These are phyloP conservation scores for Aplosporella prunicola DNA, from an alignment of 2,329 filamentous ascomycete species.

Conservation along the genomic window DNA sequence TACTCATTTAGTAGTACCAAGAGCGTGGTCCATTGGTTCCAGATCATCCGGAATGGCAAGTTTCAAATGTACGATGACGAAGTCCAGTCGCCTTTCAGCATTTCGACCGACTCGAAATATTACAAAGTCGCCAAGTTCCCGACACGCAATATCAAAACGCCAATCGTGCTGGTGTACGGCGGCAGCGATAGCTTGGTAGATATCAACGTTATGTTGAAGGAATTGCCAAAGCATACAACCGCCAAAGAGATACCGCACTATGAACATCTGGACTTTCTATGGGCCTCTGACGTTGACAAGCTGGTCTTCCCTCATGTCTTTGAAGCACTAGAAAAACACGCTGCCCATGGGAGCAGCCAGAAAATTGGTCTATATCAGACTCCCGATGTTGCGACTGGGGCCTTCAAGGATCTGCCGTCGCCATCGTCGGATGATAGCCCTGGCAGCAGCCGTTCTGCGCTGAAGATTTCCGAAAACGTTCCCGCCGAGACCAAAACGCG, in stretches of 20 bases:
- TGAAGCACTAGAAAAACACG: slow-evolving; percentile 67
- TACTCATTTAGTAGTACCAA: slow-evolving; percentile 97
- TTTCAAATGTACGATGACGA: slow-evolving; percentile 99
- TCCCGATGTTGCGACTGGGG: slow-evolving; percentile 6
- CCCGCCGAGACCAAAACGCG: neutral
- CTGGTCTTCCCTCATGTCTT: slow-evolving; percentile 89
- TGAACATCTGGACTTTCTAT: slow-evolving; percentile 94
- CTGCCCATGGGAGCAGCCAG: slow-evolving; percentile 14
- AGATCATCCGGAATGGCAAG: slow-evolving; percentile 90
- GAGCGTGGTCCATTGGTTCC: slow-evolving; percentile 97
- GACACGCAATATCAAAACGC: slow-evolving; percentile 93
- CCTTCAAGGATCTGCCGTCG: slow-evolving; percentile 2
- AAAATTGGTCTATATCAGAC: slow-evolving; percentile 3
- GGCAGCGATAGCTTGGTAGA: slow-evolving; percentile 90
- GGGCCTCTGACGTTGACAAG: slow-evolving; percentile 74
- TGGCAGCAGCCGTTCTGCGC: slow-evolving; percentile 4
- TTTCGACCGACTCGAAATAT: slow-evolving; percentile 67
- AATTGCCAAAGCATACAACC: slow-evolving; percentile 74
- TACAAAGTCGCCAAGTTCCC: slow-evolving; percentile 96
- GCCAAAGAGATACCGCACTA: slow-evolving; percentile 85
- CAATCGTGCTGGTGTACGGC: slow-evolving; percentile 86
- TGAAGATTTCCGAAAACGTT: slow-evolving; percentile 11
- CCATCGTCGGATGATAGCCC: slow-evolving; percentile 4
- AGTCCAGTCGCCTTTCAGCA: slow-evolving; percentile 63
- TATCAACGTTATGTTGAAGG: slow-evolving; percentile 83